Evolutionary conservation across 129 eudicot species (phyloP), one percentile per base, ranked within the genome.

Genomic region (Tagetes patula): DNA sequence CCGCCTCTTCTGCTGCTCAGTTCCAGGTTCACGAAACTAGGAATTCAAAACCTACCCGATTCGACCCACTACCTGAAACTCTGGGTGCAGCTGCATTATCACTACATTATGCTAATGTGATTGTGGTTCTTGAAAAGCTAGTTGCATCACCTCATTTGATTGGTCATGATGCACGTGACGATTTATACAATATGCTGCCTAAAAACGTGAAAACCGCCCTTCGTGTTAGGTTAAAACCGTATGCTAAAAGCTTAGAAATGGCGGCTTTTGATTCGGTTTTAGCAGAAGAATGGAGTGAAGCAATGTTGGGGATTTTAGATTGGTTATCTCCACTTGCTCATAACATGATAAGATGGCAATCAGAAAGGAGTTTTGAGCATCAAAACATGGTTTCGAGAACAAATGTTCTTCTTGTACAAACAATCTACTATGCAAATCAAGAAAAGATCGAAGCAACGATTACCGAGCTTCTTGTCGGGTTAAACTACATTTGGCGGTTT

Each of bases 291-390:
- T 91, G 97, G 97, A 88, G 50, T 13, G 86, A 87, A 41, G 97
- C 97, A 1, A 84, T 91, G 82, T 48, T 71, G 56, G 83, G 77
- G n/a, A 85, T 80, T 46, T 69, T 91, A 8, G 92, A 82, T 50
- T 91, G 97, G 97, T 71, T 91, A 59, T 84, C 91, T 3, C 97
- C 97, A 0, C 87, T 91, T 56, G 95, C 97, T 77, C 97, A 91
- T 82, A 84, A 87, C 80, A 88, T 74, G 86, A 85, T 91, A 41
- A 84, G 87, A 65, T 91, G 97, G 97, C 97, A 91, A 61, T 77
- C 88, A 2, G 95, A 88, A 72, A 75, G 95, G 71, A 91, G 91
- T 81, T 84, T 85, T 50, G 97, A 91, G 82, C 95, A 91, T 72
- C 97, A 88, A 50, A 87, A 78, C 53, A 62, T 84, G 52, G 85